Evolutionary conservation across 208 protist species (phyloP).

Genomic region (Acanthamoeba lenticulata): DNA sequence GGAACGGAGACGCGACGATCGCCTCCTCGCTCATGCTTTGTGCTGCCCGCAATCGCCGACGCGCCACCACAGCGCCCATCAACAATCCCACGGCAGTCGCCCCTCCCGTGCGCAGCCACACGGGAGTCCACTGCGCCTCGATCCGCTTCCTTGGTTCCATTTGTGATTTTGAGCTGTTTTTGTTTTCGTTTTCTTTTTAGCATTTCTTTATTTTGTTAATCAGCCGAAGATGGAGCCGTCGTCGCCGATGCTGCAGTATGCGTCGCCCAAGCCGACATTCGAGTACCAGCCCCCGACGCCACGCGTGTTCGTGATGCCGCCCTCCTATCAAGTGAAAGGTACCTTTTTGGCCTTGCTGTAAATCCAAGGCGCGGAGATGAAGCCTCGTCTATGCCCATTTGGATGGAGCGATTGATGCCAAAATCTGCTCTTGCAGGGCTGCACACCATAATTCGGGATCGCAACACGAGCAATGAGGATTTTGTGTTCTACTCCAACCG

Average conservation of each 20-base stretch:
- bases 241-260: background rate
- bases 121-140: background rate
- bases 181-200: background rate
- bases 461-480: slow-evolving; percentile 91
- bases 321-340: slow-evolving; percentile 2
- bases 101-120: background rate
- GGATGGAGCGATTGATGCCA: background rate
- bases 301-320: background rate
- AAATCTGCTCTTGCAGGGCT: background rate
- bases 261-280: background rate
- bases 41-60: background rate
- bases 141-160: background rate
- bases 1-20: background rate
- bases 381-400: background rate
- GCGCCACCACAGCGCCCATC: background rate
- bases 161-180: background rate
- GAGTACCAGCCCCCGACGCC: background rate
- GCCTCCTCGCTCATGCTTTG: background rate
- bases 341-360: background rate
- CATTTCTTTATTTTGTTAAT: background rate
- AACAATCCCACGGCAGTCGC: background rate
- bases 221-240: background rate
- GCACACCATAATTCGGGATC: slow-evolving; percentile 94
- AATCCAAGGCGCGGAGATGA: background rate
- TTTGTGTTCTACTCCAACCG: slow-evolving; percentile 97